A percentile compares a stretch with the other conserved stretches of the same genome.
These are phyloP conservation scores for Entoloma clypeatum DNA, from an alignment of 1,284 basidiomycete species.

Conservation along the genomic window DNA sequence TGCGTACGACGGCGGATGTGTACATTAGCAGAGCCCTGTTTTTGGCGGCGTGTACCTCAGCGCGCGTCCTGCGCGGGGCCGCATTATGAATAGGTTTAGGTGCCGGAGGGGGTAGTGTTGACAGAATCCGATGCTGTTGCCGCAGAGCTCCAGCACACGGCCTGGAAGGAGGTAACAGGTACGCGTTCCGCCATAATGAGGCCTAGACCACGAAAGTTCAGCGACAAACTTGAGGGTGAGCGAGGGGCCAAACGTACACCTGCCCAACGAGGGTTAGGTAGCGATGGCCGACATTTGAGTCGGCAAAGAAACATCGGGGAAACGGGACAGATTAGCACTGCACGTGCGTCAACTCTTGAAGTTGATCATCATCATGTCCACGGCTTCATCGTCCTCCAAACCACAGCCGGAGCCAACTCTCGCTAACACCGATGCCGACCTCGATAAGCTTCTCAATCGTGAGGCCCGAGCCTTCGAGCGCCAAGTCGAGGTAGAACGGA, in stretches of 20 bases:
- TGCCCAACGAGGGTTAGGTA: constrained; percentile 1
- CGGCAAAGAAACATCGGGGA: constrained; percentile 11
- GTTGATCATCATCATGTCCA: constrained; percentile 27
- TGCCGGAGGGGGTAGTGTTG: constrained; percentile 16
- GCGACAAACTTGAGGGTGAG: background rate
- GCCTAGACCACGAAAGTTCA: constrained; percentile 14
- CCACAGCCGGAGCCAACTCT: constrained; percentile 15
- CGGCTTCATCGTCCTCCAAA: constrained; percentile 32
- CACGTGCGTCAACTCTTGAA: constrained; percentile 9
- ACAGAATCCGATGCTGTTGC: constrained; percentile 19
- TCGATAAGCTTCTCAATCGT: constrained; percentile 72
- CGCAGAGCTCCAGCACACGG: constrained; percentile 5
- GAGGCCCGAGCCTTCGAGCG: constrained; percentile 82
- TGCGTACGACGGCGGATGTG: constrained; percentile 68
- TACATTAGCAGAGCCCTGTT: constrained; percentile 80
- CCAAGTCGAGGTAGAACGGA: constrained; percentile 81
- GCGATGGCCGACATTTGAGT: constrained; percentile 1
- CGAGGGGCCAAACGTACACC: constrained; percentile 12
- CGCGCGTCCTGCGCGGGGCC: constrained; percentile 19
- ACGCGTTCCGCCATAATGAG: constrained; percentile 6
- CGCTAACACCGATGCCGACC: constrained; percentile 34
- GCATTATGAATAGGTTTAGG: constrained; percentile 7
- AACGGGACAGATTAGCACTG: background rate
- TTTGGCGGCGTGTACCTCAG: constrained; percentile 38
- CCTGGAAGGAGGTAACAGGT: background rate